A percentile compares a stretch with the other conserved stretches of the same genome.
Evolutionary conservation across 1,284 basidiomycete genomes (phyloP).

Genomic region (Laetiporus sulphureus): DNA sequence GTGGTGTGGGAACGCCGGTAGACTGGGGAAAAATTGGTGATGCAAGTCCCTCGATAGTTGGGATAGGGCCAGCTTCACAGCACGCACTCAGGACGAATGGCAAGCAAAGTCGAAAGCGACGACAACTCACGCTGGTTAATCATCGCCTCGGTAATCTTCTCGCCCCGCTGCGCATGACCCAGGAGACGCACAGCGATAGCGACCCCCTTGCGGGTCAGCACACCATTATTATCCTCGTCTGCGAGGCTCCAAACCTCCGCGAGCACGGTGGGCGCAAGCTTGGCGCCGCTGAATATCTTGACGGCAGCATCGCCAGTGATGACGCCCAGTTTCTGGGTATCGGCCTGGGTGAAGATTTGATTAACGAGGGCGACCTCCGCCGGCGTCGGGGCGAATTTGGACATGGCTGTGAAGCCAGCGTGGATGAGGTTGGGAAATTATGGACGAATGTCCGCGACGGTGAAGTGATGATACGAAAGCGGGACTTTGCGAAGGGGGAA

Average conservation of each 20-base stretch:
- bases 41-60: conserved; percentile 73
- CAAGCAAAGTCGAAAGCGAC: conserved; percentile 10
- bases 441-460: background rate
- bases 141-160: conserved; percentile 55
- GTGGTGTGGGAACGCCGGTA: conserved; percentile 51
- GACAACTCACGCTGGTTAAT: conserved; percentile 57
- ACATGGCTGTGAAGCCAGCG: conserved; percentile 36
- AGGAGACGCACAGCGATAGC: conserved; percentile 86
- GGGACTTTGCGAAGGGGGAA: background rate
- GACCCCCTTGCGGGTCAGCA: conserved; percentile 81
- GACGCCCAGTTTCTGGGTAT: conserved; percentile 73
- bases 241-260: conserved; percentile 94
- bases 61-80: conserved; percentile 70
- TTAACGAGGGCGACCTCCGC: conserved; percentile 62
- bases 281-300: conserved; percentile 73
- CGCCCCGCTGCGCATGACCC: conserved; percentile 88
- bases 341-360: conserved; percentile 62
- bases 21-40: conserved; percentile 35
- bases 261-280: conserved; percentile 70
- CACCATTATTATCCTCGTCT: conserved; percentile 91
- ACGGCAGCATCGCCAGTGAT: conserved; percentile 84
- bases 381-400: conserved; percentile 58
- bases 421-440: conserved; percentile 1
- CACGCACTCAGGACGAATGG: no score
- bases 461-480: background rate